Evolutionary conservation across 495 filamentous ascomycete species (phyloP).

Genomic region (Penicillium malachiteum): DNA sequence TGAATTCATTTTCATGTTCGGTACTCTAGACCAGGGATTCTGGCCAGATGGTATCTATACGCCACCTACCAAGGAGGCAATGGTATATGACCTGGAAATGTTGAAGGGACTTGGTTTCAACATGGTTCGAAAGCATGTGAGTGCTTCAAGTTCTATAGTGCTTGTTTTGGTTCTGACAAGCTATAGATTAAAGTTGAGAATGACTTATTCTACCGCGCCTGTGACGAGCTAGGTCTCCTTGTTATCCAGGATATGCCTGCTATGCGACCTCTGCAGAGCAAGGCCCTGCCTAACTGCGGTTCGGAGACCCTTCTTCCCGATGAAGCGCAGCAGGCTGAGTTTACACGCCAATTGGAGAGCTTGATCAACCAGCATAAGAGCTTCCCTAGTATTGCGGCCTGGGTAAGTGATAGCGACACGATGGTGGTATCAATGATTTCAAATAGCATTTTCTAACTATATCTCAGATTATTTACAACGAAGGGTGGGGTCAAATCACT

Average conservation of each 20-base stretch:
- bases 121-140: slow-evolving; percentile 65
- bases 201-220: slow-evolving; percentile 63
- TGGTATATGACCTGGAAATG: slow-evolving; percentile 61
- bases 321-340: slow-evolving; percentile 55
- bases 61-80: slow-evolving; percentile 60
- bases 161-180: not conserved
- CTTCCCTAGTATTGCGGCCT: slow-evolving; percentile 58
- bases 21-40: slow-evolving; percentile 66
- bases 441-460: not conserved
- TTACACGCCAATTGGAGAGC: slow-evolving; percentile 59
- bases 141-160: slow-evolving; percentile 11
- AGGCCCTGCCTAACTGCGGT: slow-evolving; percentile 6
- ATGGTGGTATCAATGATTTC: too few species aligned
- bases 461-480: slow-evolving; percentile 64
- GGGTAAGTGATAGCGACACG: slow-evolving; percentile 28
- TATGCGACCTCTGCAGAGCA: slow-evolving; percentile 36
- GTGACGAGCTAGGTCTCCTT: slow-evolving; percentile 61
- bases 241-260: slow-evolving; percentile 71
- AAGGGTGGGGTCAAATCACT: slow-evolving; percentile 64
- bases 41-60: slow-evolving; percentile 68
- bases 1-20: slow-evolving; percentile 63
- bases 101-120: slow-evolving; percentile 65
- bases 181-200: slow-evolving; percentile 65
- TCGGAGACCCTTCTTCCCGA: slow-evolving; percentile 37
- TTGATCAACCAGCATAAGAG: slow-evolving; percentile 60